phyloP scores from a whole-genome alignment of 208 protist species.

The Trypanosoma mega region DNA sequence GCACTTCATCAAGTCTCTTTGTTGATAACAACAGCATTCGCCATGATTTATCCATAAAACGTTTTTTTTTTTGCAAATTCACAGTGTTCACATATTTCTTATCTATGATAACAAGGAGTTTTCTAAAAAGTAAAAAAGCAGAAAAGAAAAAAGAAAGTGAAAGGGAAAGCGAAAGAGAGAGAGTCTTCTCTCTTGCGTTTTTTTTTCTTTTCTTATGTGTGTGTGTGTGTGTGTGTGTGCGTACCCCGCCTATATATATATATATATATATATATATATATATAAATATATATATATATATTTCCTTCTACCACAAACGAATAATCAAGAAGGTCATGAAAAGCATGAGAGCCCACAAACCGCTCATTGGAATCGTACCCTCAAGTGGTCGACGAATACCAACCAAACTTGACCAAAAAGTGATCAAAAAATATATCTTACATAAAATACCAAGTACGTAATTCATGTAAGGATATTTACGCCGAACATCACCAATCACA shows the following conservation, averaged over 20 bases:
- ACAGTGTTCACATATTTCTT: too few relatives aligned
- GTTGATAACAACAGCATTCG: too few relatives aligned
- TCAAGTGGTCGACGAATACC: conserved; percentile 61
- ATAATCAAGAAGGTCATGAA: conserved; percentile 24
- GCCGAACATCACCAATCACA: conserved; percentile 40
- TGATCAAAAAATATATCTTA: conserved; percentile 20
- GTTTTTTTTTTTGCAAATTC: too few relatives aligned
- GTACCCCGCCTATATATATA: neutral
- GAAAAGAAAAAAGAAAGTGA: conserved; percentile 17
- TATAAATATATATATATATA: neutral
- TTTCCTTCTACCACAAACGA: conserved; percentile 16
- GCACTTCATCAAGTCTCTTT: too few relatives aligned
- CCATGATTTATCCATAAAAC: too few relatives aligned
- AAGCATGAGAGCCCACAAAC: conserved; percentile 38
- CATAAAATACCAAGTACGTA: neutral
- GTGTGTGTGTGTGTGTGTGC: too few relatives aligned
- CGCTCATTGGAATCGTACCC: conserved; percentile 35
- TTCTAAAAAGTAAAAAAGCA: conserved; percentile 8
- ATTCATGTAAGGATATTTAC: conserved; percentile 24
- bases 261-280: neutral
- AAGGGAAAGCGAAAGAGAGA: neutral
- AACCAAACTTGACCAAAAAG: conserved; percentile 45
- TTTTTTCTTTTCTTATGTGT: conserved; percentile 5
- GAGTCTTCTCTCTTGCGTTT: neutral
- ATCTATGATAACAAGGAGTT: too few relatives aligned